These are phyloP conservation scores for Chrysoporthe cubensis DNA, from an alignment of 2,329 filamentous ascomycete species.

Conservation along the genomic window DNA sequence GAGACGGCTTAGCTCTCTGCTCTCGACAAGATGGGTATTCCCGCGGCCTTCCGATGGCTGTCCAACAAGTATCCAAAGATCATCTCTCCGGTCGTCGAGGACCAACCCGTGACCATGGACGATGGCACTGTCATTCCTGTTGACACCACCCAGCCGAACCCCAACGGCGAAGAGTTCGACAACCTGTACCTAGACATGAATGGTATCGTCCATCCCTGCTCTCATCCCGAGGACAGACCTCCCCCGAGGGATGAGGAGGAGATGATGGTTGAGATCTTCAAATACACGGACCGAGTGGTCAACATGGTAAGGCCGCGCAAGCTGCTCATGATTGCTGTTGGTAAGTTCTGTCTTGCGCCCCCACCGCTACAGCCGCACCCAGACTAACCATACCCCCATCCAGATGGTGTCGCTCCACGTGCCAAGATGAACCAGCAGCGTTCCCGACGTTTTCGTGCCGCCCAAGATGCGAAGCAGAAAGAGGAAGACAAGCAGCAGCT, in stretches of 20 bases:
- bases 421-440: slow-evolving; percentile 99
- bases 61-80: slow-evolving; percentile 98
- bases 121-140: slow-evolving; percentile 85
- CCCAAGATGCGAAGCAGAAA: slow-evolving; percentile 92
- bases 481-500: slow-evolving; percentile 90
- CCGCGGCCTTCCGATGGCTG: slow-evolving; percentile 93
- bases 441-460: slow-evolving; percentile 90
- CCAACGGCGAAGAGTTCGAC: slow-evolving; percentile 97
- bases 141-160: slow-evolving; percentile 82
- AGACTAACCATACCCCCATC: slow-evolving; percentile 34
- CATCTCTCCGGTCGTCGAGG: slow-evolving; percentile 87
- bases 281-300: slow-evolving; percentile 97
- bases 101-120: slow-evolving; percentile 75
- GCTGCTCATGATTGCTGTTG: slow-evolving; percentile 95
- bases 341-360: slow-evolving; percentile 53
- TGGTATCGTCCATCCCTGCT: slow-evolving; percentile 98
- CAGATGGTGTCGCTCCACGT: slow-evolving; percentile 93
- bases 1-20: slow-evolving; percentile 15
- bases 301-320: slow-evolving; percentile 98
- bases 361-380: background rate
- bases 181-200: slow-evolving; percentile 99
- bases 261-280: slow-evolving; percentile 99
- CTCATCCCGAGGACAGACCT: slow-evolving; percentile 91
- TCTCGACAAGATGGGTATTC: slow-evolving; percentile 76
- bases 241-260: slow-evolving; percentile 93